Evolutionary conservation across 1,139 yeast species (phyloP), one percentile per base, ranked within the genome.

Genomic region (Pichia sp.): DNA sequence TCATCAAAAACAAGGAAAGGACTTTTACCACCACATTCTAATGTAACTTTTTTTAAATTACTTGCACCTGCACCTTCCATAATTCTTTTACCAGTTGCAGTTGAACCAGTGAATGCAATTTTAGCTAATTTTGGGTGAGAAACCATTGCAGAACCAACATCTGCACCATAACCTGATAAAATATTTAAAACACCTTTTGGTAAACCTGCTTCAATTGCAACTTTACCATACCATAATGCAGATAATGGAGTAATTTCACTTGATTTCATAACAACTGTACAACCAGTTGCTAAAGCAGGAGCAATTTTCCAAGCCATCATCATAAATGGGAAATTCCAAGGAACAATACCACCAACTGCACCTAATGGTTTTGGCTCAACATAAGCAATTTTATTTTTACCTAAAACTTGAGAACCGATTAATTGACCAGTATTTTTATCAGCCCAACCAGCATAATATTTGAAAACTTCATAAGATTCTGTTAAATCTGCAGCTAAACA

Each of bases 51-150:
- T 68, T 86, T 86, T 62, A 86, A 79, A 64, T 73, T 78, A 43
- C 80, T 73, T 45, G 67, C 68, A 33, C 86, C 83, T 52, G 88
- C 86, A 57, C 83, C 80, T 70, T 77, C 78, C 79, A 83, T 83
- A 54, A 86, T 84, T 54, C 74, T 76, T 62, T 83, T 75, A 60
- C 95, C 96, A 51, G 89, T 85, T 31, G 81, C 82, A 32, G 94
- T 87, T 26, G 95, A 85, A 55, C 96, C 96, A 44, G 95, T 87
- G 67, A 87, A 87, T 2, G 95, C 89, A 60, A 87, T 77, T 66
- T 85, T 88, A 56, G 78, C 76, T 56, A 87, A 73, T 56, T 71
- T 77, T 52, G 78, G 80, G 62, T 82, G 85, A 50, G 70, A 66
- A 49, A 82, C 71, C 65, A 83, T 69, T 43, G 79, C 72, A 62